phyloP scores from a whole-genome alignment of 1,284 basidiomycete species.

The Ustilago trichophora region DNA sequence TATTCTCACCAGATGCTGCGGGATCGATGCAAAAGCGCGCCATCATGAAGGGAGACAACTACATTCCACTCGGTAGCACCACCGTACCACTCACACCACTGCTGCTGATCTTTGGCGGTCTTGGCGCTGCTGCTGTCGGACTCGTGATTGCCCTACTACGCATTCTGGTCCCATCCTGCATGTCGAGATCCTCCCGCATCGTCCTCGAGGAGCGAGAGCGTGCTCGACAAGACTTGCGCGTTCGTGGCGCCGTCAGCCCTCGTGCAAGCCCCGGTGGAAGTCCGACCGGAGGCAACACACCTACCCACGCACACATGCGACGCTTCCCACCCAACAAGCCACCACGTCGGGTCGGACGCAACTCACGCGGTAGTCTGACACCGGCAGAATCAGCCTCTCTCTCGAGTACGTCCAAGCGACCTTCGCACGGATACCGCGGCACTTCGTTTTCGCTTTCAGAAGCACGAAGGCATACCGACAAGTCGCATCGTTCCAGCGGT shows the following conservation, averaged over 20 bases:
- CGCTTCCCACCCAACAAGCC: slow-evolving; percentile 37
- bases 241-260: slow-evolving; percentile 34
- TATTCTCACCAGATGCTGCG: slow-evolving; percentile 19
- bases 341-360: slow-evolving; percentile 20
- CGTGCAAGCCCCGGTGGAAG: slow-evolving; percentile 25
- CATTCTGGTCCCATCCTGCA: slow-evolving; percentile 24
- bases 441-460: slow-evolving; percentile 35
- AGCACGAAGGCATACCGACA: slow-evolving; percentile 27
- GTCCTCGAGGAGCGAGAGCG: slow-evolving; percentile 39
- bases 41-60: slow-evolving; percentile 51
- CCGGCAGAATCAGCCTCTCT: slow-evolving; percentile 12
- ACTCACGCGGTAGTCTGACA: slow-evolving; percentile 27
- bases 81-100: slow-evolving; percentile 36
- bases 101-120: slow-evolving; percentile 30
- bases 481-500: slow-evolving; percentile 22
- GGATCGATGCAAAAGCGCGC: slow-evolving; percentile 33
- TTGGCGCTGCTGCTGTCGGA: slow-evolving; percentile 20
- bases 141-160: slow-evolving; percentile 23
- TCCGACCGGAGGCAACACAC: slow-evolving; percentile 26
- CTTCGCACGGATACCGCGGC: slow-evolving; percentile 38
- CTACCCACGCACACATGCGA: slow-evolving; percentile 1
- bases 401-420: slow-evolving; percentile 15
- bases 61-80: slow-evolving; percentile 36
- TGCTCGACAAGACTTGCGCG: slow-evolving; percentile 34
- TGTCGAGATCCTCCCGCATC: slow-evolving; percentile 38